These are phyloP conservation scores for Mycena vitilis DNA, from an alignment of 768 basidiomycete species.

Conservation along the genomic window DNA sequence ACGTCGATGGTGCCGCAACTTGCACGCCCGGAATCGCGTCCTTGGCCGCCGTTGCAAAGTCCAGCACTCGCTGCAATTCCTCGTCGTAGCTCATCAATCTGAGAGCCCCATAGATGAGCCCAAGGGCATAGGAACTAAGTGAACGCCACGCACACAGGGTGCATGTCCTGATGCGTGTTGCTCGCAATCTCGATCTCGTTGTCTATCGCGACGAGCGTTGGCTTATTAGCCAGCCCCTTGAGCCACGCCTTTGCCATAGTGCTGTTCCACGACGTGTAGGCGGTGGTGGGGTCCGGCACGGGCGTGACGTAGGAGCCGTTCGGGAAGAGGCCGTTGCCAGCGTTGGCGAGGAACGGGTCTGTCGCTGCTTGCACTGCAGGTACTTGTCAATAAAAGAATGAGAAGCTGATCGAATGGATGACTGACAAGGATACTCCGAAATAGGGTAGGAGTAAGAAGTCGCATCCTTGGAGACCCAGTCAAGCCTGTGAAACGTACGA, in stretches of 20 bases:
- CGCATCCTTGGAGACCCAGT: conserved; percentile 67
- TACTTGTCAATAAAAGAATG: not conserved
- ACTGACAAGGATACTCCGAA: not conserved
- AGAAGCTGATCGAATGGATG: not conserved
- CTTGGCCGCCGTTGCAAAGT: conserved; percentile 45
- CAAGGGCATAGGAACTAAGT: not conserved
- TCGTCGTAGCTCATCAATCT: conserved; percentile 64
- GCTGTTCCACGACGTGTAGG: conserved; percentile 62
- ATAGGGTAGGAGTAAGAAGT: conserved; percentile 61
- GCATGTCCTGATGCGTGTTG: conserved; percentile 69
- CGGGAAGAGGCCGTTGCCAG: conserved; percentile 61
- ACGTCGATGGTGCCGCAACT: conserved; percentile 36
- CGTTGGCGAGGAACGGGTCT: conserved; percentile 61
- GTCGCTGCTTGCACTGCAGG: conserved; percentile 54
- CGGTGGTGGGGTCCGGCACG: conserved; percentile 50
- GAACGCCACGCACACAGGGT: conserved; percentile 51
- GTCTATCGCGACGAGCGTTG: conserved; percentile 60
- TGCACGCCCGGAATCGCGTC: conserved; percentile 32
- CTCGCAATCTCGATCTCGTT: conserved; percentile 69
- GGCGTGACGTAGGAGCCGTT: conserved; percentile 60
- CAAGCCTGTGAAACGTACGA: conserved; percentile 50
- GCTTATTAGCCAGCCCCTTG: conserved; percentile 58
- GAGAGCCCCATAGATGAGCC: not conserved
- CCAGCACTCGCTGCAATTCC: conserved; percentile 49
- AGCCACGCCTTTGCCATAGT: conserved; percentile 58